Conservation (phyloP, 2,329 filamentous ascomycete species). For the Hymenoscyphus fructigenus region DNA sequence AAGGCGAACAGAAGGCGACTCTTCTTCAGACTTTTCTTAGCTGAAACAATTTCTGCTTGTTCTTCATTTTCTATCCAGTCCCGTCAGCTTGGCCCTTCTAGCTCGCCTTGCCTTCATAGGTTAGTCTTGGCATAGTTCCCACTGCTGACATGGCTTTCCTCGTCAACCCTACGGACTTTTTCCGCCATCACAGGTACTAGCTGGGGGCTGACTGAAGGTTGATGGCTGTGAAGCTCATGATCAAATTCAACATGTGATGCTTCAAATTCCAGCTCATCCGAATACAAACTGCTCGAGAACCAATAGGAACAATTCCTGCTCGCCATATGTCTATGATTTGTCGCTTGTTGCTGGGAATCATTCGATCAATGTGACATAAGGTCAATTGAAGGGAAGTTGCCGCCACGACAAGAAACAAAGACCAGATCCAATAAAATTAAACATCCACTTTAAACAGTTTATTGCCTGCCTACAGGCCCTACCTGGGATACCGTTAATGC, state of each 20-base stretch:
- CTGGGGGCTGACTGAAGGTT: neutral
- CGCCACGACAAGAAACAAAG: neutral
- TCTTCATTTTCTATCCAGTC: no score
- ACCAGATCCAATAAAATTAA: neutral
- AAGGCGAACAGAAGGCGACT: neutral
- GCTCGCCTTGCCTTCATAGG: no score
- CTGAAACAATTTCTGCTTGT: no score
- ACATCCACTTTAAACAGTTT: neutral
- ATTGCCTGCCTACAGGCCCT: neutral
- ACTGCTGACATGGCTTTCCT: neutral
- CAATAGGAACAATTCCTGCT: neutral
- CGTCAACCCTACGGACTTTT: neutral
- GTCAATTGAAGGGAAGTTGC: neutral
- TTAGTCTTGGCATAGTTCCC: neutral
- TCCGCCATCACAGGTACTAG: neutral
- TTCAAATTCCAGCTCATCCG: neutral
- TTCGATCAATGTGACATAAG: neutral
- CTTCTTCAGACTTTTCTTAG: no score
- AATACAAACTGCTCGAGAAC: neutral
- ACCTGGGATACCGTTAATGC: neutral
- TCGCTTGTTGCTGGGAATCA: neutral
- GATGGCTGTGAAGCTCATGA: neutral
- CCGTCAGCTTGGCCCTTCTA: no score
- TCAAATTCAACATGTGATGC: neutral
- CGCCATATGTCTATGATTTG: neutral